phyloP scores from a whole-genome alignment of 257 asterid species.

The Solanum pinnatisectum region DNA sequence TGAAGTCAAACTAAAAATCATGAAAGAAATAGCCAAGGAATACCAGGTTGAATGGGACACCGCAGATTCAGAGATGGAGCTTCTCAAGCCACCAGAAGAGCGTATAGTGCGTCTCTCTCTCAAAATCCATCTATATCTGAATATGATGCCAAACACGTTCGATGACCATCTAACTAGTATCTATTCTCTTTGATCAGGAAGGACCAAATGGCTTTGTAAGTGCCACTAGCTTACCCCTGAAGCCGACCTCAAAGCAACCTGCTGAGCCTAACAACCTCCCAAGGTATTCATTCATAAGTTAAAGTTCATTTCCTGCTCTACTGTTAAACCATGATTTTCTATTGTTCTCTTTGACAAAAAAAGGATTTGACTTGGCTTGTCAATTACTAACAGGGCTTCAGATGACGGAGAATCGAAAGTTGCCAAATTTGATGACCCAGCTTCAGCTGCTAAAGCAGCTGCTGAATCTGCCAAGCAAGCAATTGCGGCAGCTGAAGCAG shows the following conservation, averaged over 20 bases:
- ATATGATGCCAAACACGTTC: background rate
- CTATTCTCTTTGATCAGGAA: conserved; percentile 32
- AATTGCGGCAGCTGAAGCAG: conserved; percentile 88
- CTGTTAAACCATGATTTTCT: background rate
- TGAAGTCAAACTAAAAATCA: conserved; percentile 66
- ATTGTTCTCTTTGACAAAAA: background rate
- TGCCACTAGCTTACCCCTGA: conserved; percentile 66
- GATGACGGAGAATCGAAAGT: conserved; percentile 31
- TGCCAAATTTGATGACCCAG: conserved; percentile 39
- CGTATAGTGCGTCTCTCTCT: conserved; percentile 39
- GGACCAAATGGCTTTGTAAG: conserved; percentile 67
- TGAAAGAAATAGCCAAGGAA: conserved; percentile 94
- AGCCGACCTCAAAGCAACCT: conserved; percentile 32
- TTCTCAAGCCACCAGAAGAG: conserved; percentile 86
- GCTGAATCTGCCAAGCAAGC: conserved; percentile 69
- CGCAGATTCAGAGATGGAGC: conserved; percentile 67
- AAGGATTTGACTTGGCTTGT: background rate
- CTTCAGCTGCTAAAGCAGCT: conserved; percentile 84
- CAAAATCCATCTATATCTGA: background rate
- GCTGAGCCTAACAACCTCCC: conserved; percentile 27
- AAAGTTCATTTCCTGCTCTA: background rate
- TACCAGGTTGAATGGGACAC: conserved; percentile 91
- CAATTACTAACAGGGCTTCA: conserved; percentile 2
- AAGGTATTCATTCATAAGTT: conserved; percentile 23
- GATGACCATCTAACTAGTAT: background rate